phyloP scores from a whole-genome alignment of 192 early-diverging fungal genomes.

The Linderina pennispora region DNA sequence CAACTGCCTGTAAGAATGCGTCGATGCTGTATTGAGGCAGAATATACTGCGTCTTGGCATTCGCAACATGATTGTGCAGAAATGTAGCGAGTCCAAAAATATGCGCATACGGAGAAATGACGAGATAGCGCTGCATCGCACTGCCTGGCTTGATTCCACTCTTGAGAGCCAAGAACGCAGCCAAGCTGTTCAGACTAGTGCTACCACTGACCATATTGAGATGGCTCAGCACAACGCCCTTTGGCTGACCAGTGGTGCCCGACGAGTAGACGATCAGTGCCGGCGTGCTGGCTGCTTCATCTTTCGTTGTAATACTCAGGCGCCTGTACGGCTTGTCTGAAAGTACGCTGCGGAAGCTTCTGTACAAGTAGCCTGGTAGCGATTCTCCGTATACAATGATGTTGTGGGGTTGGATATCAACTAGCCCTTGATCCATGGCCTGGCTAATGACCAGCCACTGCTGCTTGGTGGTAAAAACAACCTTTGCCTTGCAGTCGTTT shows the following conservation, averaged over 20 bases:
- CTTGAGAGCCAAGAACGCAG: slow-evolving; percentile 29
- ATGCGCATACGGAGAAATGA: slow-evolving; percentile 58
- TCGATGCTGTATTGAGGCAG: slow-evolving; percentile 64
- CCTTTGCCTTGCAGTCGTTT: slow-evolving; percentile 51
- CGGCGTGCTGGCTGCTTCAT: slow-evolving; percentile 3
- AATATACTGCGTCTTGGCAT: slow-evolving; percentile 53
- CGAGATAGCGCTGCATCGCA: slow-evolving; percentile 29
- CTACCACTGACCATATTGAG: slow-evolving; percentile 67
- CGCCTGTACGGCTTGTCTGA: slow-evolving; percentile 6
- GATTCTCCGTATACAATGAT: slow-evolving; percentile 47
- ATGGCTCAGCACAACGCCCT: slow-evolving; percentile 80
- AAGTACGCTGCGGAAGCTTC: slow-evolving; percentile 8
- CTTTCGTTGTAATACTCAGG: slow-evolving; percentile 12
- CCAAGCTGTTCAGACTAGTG: slow-evolving; percentile 23
- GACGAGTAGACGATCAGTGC: slow-evolving; percentile 29
- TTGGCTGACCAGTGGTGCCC: slow-evolving; percentile 53
- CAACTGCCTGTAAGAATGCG: slow-evolving; percentile 51
- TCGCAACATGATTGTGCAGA: slow-evolving; percentile 9
- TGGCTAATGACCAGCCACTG: slow-evolving; percentile 31
- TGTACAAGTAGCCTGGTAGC: slow-evolving; percentile 56
- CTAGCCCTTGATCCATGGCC: slow-evolving; percentile 2
- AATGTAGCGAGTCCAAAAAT: slow-evolving; percentile 51
- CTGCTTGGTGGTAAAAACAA: slow-evolving; percentile 50
- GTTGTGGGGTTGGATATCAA: slow-evolving; percentile 3
- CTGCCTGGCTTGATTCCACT: slow-evolving; percentile 1